These are phyloP conservation scores for Cryptococcus hybrid DNA, from an alignment of 1,284 basidiomycete species.

Conservation along the genomic window DNA sequence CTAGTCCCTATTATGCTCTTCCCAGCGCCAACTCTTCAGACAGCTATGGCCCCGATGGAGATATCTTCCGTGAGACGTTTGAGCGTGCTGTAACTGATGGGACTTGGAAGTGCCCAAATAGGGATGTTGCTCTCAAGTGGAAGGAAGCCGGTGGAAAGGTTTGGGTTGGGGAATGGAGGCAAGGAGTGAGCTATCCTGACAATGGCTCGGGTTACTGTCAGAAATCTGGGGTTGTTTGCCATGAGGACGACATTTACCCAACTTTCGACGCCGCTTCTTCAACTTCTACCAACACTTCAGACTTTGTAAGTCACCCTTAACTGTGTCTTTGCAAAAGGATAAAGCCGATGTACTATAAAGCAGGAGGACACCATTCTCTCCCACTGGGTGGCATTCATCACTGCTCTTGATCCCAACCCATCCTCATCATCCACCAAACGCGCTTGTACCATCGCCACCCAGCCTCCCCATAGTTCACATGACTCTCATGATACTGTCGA, in stretches of 20 bases:
- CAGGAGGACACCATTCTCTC: conserved; percentile 19
- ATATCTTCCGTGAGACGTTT: conserved; percentile 55
- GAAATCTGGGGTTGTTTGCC: conserved; percentile 32
- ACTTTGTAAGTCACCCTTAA: conserved; percentile 10
- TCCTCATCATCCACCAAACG: not conserved
- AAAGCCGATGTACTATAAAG: not conserved
- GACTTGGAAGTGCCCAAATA: conserved; percentile 58
- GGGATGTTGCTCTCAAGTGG: conserved; percentile 68
- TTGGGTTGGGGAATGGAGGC: conserved; percentile 65
- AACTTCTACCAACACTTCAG: conserved; percentile 1
- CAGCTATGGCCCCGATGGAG: conserved; percentile 36
- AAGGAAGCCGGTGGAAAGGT: conserved; percentile 61
- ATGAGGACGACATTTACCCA: conserved; percentile 47
- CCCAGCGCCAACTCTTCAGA: conserved; percentile 25
- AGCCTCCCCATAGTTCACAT: not conserved
- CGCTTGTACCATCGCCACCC: not conserved
- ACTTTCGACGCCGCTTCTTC: conserved; percentile 29
- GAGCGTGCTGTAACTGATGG: conserved; percentile 64
- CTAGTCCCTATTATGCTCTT: conserved; percentile 57
- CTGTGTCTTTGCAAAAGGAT: not conserved
- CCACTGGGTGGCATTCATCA: conserved; percentile 39
- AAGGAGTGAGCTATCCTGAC: conserved; percentile 67
- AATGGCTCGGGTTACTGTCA: conserved; percentile 50
- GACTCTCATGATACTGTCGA: not conserved
- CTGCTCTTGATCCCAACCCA: conserved; percentile 27